Conservation (phyloP, 108 stramenopile species). For the Nitzschia putrida region DNA sequence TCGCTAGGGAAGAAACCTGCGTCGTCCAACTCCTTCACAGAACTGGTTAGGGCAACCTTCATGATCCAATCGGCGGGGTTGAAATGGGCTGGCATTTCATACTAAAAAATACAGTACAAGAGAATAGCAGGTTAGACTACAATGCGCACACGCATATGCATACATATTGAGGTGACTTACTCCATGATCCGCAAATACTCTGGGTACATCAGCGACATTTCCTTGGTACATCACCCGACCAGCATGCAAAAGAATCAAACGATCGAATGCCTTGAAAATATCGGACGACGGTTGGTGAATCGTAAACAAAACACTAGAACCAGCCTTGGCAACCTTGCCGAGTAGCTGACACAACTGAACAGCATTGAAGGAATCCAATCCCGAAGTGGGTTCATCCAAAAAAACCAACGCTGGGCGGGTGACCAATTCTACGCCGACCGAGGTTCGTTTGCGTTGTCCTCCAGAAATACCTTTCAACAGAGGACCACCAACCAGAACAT, state of each 20-base stretch:
- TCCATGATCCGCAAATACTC: conserved; percentile 19
- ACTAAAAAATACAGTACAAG: not conserved
- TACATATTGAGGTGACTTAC: not conserved
- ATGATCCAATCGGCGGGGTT: conserved; percentile 78
- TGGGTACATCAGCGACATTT: conserved; percentile 18
- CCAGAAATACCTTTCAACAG: conserved; percentile 62
- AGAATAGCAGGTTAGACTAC: not conserved
- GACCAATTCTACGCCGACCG: conserved; percentile 63
- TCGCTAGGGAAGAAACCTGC: conserved; percentile 37
- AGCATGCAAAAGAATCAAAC: conserved; percentile 57
- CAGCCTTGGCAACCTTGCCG: conserved; percentile 54
- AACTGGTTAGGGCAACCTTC: conserved; percentile 47
- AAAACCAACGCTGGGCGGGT: conserved; percentile 50
- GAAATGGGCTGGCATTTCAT: not conserved
- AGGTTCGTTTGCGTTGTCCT: conserved; percentile 54
- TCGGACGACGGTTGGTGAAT: conserved; percentile 84
- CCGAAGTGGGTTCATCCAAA: conserved; percentile 83
- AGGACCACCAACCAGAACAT: conserved; percentile 65
- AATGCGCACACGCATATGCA: not conserved
- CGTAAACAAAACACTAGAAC: conserved; percentile 64
- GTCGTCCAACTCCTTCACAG: conserved; percentile 39
- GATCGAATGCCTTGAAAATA: conserved; percentile 66
- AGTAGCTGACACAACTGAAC: conserved; percentile 60
- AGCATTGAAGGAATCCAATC: conserved; percentile 73
- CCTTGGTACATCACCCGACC: conserved; percentile 67